These are phyloP conservation scores for Tolypocladium cylindrosporum DNA, from an alignment of 2,329 filamentous ascomycete genomes.

Conservation along the genomic window DNA sequence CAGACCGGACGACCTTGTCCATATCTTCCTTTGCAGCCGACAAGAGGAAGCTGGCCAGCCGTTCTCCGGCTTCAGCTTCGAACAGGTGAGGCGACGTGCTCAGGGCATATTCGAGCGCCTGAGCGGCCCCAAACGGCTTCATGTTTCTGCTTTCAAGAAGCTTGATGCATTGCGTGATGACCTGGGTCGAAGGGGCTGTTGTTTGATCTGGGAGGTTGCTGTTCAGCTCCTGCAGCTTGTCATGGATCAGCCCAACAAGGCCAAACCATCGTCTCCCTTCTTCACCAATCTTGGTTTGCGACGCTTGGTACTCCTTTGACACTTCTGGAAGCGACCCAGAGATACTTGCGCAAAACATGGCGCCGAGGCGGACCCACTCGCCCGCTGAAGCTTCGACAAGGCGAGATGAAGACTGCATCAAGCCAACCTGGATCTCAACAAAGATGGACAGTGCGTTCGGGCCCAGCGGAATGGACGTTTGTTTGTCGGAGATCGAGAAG, in stretches of 20 bases:
- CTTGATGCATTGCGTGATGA: constrained; percentile 25
- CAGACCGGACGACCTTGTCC: constrained; percentile 51
- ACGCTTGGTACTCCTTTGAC: constrained; percentile 64
- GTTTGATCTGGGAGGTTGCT: constrained; percentile 18
- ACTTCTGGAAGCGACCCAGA: constrained; percentile 71
- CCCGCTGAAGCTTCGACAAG: constrained; percentile 39
- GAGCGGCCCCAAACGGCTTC: constrained; percentile 46
- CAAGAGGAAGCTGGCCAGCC: constrained; percentile 33
- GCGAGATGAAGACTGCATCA: constrained; percentile 27
- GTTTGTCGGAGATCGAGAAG: constrained; percentile 30
- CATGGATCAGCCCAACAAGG: constrained; percentile 38
- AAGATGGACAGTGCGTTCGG: constrained; percentile 27
- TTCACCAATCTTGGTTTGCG: constrained; percentile 58
- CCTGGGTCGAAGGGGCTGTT: constrained; percentile 15
- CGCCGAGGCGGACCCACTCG: constrained; percentile 55
- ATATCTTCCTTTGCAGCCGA: constrained; percentile 46
- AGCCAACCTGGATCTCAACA: constrained; percentile 36
- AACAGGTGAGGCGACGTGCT: constrained; percentile 32
- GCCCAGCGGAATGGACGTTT: constrained; percentile 19
- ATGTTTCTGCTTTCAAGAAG: constrained; percentile 41
- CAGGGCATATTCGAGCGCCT: constrained; percentile 29
- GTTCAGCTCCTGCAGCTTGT: constrained; percentile 13
- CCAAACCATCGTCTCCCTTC: constrained; percentile 60
- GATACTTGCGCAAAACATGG: constrained; percentile 54
- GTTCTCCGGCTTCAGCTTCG: constrained; percentile 14